Conservation (phyloP, 2,329 filamentous ascomycete species). For the Emergomyces pasteurianus region DNA sequence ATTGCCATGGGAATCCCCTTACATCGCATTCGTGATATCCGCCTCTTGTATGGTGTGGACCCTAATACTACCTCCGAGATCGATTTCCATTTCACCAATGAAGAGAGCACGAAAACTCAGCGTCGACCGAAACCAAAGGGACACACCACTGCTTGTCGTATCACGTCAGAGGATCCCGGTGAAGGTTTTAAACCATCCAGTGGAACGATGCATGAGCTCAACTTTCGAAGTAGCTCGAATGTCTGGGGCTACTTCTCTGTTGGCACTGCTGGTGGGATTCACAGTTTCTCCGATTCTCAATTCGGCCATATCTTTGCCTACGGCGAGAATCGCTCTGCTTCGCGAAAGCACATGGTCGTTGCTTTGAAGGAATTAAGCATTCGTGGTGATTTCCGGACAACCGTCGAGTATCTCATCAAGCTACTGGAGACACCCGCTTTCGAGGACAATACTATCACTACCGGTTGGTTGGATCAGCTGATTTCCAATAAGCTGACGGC, state of each 20-base stretch:
- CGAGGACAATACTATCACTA: conserved; percentile 98
- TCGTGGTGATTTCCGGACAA: conserved; percentile 97
- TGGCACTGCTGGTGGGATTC: conserved; percentile 88
- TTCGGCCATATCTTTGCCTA: conserved; percentile 99
- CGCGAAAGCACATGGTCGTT: conserved; percentile 97
- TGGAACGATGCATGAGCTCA: conserved; percentile 97
- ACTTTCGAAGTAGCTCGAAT: conserved; percentile 97
- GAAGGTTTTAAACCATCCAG: conserved; percentile 99
- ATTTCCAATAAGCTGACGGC: conserved; percentile 97
- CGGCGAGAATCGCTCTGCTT: conserved; percentile 91
- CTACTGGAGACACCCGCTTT: conserved; percentile 95
- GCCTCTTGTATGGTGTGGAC: conserved; percentile 89
- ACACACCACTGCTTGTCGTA: conserved; percentile 96
- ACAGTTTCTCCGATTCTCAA: conserved; percentile 98
- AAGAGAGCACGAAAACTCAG: conserved; percentile 72
- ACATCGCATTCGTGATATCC: conserved; percentile 90
- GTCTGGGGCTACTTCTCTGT: conserved; percentile 99
- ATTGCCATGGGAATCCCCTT: conserved; percentile 97
- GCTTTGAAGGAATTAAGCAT: conserved; percentile 98
- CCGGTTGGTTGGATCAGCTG: conserved; percentile 95
- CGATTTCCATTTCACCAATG: conserved; percentile 90
- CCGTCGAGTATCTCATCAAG: conserved; percentile 98
- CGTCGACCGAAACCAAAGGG: conserved; percentile 86
- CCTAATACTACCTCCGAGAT: conserved; percentile 76
- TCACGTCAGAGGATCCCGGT: conserved; percentile 96